Evolutionary conservation across 768 basidiomycete species (phyloP).

Genomic region (Termitomyces bulborhizus): DNA sequence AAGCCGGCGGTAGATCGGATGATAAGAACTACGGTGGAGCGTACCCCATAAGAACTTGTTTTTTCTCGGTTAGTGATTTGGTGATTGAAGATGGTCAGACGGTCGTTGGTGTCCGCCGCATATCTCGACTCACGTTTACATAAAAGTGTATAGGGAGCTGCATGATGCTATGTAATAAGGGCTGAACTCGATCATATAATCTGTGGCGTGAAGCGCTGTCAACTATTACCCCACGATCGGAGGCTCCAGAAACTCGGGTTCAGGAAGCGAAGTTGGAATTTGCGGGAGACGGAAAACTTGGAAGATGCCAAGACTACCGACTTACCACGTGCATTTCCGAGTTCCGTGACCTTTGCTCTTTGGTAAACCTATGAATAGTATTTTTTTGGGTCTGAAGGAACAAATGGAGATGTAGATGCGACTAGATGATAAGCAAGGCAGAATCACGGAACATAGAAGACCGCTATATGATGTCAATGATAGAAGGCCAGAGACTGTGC

Average conservation of each 20-base stretch:
- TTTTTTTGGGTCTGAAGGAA: background rate
- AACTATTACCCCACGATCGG: constrained; percentile 3
- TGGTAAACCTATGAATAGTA: background rate
- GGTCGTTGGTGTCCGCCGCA: background rate
- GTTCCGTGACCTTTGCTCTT: background rate
- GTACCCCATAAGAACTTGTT: background rate
- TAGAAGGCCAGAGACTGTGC: constrained; percentile 36
- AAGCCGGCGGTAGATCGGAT: constrained; percentile 2
- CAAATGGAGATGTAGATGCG: background rate
- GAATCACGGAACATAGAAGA: background rate
- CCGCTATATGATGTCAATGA: constrained; percentile 35
- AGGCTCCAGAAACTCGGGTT: background rate
- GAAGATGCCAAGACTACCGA: background rate
- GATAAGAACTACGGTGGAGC: background rate
- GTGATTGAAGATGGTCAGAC: background rate
- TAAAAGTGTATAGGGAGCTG: background rate
- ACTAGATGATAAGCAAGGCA: constrained; percentile 2
- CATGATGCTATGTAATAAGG: background rate
- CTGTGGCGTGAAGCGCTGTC: background rate
- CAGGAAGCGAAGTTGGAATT: constrained; percentile 1
- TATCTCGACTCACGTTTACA: background rate
- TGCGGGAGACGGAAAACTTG: background rate
- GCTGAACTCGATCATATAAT: background rate
- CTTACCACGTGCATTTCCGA: constrained; percentile 1
- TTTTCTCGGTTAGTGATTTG: background rate